phyloP scores from a whole-genome alignment of 2,329 filamentous ascomycete genomes.

The Colletotrichum musicola region DNA sequence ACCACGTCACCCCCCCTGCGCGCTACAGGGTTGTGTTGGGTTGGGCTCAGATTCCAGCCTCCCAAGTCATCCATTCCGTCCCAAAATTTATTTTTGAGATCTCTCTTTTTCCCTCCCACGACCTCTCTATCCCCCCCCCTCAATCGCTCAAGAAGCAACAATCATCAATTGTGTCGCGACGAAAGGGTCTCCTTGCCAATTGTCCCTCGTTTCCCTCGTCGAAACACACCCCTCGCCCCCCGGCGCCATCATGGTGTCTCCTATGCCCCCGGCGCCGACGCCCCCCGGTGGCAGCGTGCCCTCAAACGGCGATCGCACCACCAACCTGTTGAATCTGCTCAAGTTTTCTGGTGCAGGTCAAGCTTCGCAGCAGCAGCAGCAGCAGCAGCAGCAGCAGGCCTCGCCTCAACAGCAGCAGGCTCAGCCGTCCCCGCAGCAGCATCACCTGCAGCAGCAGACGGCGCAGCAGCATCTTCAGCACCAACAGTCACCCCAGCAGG shows the following conservation, averaged over 20 bases:
- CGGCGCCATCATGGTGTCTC: slow-evolving; percentile 48
- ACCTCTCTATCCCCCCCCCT: slow-evolving; percentile 1
- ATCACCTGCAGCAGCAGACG: slow-evolving; percentile 38
- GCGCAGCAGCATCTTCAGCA: slow-evolving; percentile 41
- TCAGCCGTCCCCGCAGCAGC: slow-evolving; percentile 29
- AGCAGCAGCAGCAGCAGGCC: slow-evolving; percentile 35
- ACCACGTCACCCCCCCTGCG: slow-evolving; percentile 38
- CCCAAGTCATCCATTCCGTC: slow-evolving; percentile 36
- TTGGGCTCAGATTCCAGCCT: slow-evolving; percentile 39
- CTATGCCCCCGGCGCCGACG: slow-evolving; percentile 65
- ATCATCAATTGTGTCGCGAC: slow-evolving; percentile 27
- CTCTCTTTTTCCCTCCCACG: slow-evolving; percentile 1
- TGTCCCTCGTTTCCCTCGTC: slow-evolving; percentile 36
- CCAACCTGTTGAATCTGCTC: slow-evolving; percentile 70
- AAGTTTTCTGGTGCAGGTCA: slow-evolving; percentile 65
- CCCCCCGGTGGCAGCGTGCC: slow-evolving; percentile 55
- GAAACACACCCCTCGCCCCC: slow-evolving; percentile 12
- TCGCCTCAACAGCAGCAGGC: slow-evolving; percentile 26
- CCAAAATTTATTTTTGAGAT: slow-evolving; percentile 37
- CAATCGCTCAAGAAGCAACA: slow-evolving; percentile 1
- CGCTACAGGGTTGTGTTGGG: slow-evolving; percentile 36
- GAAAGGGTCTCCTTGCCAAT: slow-evolving; percentile 37
- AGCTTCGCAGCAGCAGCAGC: slow-evolving; percentile 39
- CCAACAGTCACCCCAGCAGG: slow-evolving; percentile 42
- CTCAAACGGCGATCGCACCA: slow-evolving; percentile 61